phyloP scores from a whole-genome alignment of 2,329 filamentous ascomycete genomes.

The Byssochlamys sp. region DNA sequence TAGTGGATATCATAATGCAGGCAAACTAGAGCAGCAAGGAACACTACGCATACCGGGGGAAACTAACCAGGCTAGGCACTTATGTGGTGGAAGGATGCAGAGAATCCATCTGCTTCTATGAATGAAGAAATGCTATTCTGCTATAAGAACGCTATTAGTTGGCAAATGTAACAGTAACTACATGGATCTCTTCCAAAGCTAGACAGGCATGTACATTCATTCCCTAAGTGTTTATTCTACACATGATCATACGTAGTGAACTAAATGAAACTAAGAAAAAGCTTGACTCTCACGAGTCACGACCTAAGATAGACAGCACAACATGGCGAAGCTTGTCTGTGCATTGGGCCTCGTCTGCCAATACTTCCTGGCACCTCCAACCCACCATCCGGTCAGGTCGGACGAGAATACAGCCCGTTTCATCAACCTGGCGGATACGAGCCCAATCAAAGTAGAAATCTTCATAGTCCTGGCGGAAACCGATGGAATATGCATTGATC shows the following conservation, averaged over 20 bases:
- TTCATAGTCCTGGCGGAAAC: conserved; percentile 50
- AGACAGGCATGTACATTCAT: neutral
- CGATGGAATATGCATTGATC: conserved; percentile 45
- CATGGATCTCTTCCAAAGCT: neutral
- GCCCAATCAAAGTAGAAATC: conserved; percentile 56
- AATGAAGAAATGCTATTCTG: too few relatives aligned
- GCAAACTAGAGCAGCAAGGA: too few relatives aligned
- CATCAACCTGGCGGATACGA: conserved; percentile 43
- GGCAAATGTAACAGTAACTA: too few relatives aligned
- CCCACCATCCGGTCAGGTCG: conserved; percentile 52
- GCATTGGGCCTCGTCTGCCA: neutral
- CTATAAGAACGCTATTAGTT: too few relatives aligned
- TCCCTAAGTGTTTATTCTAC: neutral
- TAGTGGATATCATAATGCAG: too few relatives aligned
- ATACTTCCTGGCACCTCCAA: conserved; percentile 34
- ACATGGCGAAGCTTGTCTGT: neutral
- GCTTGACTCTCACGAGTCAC: neutral
- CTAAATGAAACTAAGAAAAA: neutral
- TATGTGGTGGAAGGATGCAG: too few relatives aligned
- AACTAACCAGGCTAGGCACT: too few relatives aligned
- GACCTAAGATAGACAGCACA: neutral
- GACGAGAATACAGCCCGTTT: conserved; percentile 50
- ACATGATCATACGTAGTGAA: neutral
- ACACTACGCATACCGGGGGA: too few relatives aligned
- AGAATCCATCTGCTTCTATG: too few relatives aligned